phyloP scores from a whole-genome alignment of 139 green algal species.

The Edaphochlamys debaryana region DNA sequence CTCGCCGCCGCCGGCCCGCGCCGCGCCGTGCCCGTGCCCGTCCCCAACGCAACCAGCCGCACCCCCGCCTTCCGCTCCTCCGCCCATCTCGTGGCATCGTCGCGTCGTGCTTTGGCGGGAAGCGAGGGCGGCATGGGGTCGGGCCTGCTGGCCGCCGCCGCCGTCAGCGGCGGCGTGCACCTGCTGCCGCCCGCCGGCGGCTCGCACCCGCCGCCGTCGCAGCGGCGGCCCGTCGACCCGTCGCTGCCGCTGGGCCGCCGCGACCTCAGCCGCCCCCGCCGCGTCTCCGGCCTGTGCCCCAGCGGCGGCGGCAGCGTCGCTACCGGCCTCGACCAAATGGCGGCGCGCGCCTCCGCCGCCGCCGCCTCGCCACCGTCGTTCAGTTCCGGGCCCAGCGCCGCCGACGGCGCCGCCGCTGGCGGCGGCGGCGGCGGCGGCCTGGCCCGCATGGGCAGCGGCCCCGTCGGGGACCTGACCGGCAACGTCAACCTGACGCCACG shows the following conservation, averaged over 20 bases:
- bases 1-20: background rate
- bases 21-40: background rate
- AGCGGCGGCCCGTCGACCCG: background rate
- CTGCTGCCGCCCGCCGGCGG: too few species aligned
- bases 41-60: conserved; percentile 19
- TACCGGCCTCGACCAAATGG: background rate
- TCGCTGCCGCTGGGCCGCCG: too few species aligned
- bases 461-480: background rate
- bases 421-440: background rate
- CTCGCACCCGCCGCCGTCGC: too few species aligned
- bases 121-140: too few species aligned
- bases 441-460: background rate
- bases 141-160: too few species aligned
- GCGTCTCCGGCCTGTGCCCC: background rate
- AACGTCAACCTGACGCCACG: background rate
- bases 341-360: background rate
- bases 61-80: conserved; percentile 20
- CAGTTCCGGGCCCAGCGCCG: background rate
- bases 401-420: background rate
- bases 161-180: too few species aligned
- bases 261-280: background rate
- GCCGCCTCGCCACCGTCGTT: background rate
- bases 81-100: too few species aligned
- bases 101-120: too few species aligned
- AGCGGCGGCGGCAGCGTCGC: background rate